phyloP scores from a whole-genome alignment of 192 early-diverging fungal genomes.

The Coemansia sp. region DNA sequence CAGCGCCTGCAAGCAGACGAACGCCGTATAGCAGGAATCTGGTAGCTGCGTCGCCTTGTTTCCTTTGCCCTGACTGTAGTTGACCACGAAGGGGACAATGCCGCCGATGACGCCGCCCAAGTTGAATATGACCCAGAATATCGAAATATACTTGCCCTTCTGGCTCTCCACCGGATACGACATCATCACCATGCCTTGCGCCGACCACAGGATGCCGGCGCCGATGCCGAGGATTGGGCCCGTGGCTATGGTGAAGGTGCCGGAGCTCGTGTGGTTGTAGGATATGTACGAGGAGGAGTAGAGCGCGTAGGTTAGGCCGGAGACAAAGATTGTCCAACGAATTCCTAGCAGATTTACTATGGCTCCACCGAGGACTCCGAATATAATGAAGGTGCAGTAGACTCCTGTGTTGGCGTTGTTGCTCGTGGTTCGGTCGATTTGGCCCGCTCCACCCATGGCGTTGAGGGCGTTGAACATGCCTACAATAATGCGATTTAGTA shows the following conservation, averaged over 20 bases:
- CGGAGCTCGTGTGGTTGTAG: slow-evolving; percentile 56
- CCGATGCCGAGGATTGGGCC: slow-evolving; percentile 74
- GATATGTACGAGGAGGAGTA: slow-evolving; percentile 65
- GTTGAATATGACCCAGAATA: slow-evolving; percentile 83
- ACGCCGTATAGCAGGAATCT: slow-evolving; percentile 69
- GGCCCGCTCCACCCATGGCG: slow-evolving; percentile 19
- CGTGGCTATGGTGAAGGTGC: slow-evolving; percentile 62
- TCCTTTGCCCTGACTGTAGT: slow-evolving; percentile 53
- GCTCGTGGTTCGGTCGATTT: slow-evolving; percentile 59
- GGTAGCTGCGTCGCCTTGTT: slow-evolving; percentile 61
- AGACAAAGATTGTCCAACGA: slow-evolving; percentile 58
- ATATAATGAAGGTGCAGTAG: slow-evolving; percentile 67
- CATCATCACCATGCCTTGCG: slow-evolving; percentile 74
- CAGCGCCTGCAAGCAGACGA: slow-evolving; percentile 65
- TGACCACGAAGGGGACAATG: slow-evolving; percentile 61
- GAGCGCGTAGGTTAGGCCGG: slow-evolving; percentile 62
- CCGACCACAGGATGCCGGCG: slow-evolving; percentile 70
- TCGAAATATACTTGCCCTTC: slow-evolving; percentile 72
- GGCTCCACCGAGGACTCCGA: slow-evolving; percentile 65
- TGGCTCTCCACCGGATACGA: slow-evolving; percentile 70
- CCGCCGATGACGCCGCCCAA: slow-evolving; percentile 72
- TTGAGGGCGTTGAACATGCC: slow-evolving; percentile 68
- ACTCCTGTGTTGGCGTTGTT: slow-evolving; percentile 65
- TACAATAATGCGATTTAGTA: neutral
- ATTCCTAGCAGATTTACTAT: slow-evolving; percentile 73